Conservation (phyloP, 495 filamentous ascomycete genomes). For the Neurospora africana region DNA sequence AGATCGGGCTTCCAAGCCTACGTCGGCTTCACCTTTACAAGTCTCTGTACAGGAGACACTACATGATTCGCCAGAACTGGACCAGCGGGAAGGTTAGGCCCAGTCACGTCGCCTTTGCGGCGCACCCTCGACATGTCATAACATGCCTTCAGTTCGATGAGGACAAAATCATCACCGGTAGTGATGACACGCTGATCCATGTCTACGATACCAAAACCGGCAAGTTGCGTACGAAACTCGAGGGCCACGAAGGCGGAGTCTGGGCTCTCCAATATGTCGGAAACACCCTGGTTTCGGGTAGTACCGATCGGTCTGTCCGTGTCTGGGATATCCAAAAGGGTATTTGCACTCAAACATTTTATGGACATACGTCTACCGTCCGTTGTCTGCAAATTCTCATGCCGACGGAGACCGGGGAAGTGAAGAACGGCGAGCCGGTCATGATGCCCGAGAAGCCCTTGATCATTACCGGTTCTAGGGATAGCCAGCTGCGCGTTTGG, state of each 20-base stretch:
- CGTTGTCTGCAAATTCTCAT: slow-evolving; percentile 91
- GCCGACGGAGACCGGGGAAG: slow-evolving; percentile 66
- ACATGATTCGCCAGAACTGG: slow-evolving; percentile 84
- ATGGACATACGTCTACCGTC: slow-evolving; percentile 95
- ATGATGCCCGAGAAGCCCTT: slow-evolving; percentile 87
- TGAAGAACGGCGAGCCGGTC: slow-evolving; percentile 60
- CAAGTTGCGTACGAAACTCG: slow-evolving; percentile 65
- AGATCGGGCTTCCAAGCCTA: slow-evolving; percentile 66
- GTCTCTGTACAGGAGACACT: slow-evolving; percentile 84
- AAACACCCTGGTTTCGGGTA: slow-evolving; percentile 90
- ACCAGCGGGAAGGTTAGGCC: slow-evolving; percentile 76
- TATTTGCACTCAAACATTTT: slow-evolving; percentile 86
- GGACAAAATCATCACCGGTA: slow-evolving; percentile 95
- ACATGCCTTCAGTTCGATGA: slow-evolving; percentile 96
- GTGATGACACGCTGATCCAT: slow-evolving; percentile 95
- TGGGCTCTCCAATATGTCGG: slow-evolving; percentile 97
- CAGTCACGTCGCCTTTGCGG: slow-evolving; percentile 90
- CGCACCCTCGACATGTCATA: slow-evolving; percentile 91
- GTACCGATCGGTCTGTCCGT: slow-evolving; percentile 88
- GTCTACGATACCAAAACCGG: slow-evolving; percentile 98
- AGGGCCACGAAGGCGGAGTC: slow-evolving; percentile 93
- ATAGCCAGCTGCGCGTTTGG: slow-evolving; percentile 92
- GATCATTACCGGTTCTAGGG: slow-evolving; percentile 94
- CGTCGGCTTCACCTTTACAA: slow-evolving; percentile 87
- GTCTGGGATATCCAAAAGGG: slow-evolving; percentile 96